Percentiles rank a stretch among this genome's conserved stretches.
These are phyloP conservation scores for Cercospora canescens DNA, from an alignment of 2,329 filamentous ascomycete genomes.

Conservation along the genomic window DNA sequence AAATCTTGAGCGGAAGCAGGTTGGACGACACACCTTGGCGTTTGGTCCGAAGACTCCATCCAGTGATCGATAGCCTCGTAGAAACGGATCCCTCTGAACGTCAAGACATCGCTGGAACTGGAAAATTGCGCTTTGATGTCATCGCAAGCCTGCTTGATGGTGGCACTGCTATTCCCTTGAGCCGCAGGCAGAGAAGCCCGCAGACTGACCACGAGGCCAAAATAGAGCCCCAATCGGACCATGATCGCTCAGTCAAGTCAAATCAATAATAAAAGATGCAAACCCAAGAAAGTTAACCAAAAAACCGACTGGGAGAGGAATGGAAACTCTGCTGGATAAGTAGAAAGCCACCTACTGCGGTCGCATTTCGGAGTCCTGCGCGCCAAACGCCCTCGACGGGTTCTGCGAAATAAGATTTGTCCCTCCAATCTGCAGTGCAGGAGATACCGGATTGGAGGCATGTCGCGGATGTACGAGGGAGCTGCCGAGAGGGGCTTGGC, in stretches of 20 bases:
- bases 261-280: not conserved
- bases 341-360: not conserved
- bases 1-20: slow-evolving; percentile 1
- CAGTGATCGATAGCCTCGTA: slow-evolving; percentile 7
- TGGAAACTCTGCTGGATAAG: not conserved
- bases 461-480: not conserved
- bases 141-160: slow-evolving; percentile 1
- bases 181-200: not conserved
- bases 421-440: not conserved
- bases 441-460: too few species aligned
- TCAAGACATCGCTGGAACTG: not conserved
- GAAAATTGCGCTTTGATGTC: slow-evolving; percentile 1
- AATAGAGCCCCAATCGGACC: not conserved
- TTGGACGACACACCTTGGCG: not conserved
- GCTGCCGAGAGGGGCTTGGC: not conserved
- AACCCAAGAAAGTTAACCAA: not conserved
- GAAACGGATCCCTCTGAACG: not conserved
- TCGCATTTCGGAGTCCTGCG: not conserved
- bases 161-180: not conserved
- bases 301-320: not conserved
- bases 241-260: not conserved
- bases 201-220: not conserved
- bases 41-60: slow-evolving; percentile 8
- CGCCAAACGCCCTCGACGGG: not conserved
- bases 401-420: not conserved